Evolutionary conservation across 257 asterid species (phyloP), one percentile per base, ranked within the genome.

Genomic region (Cruciata laevipes): DNA sequence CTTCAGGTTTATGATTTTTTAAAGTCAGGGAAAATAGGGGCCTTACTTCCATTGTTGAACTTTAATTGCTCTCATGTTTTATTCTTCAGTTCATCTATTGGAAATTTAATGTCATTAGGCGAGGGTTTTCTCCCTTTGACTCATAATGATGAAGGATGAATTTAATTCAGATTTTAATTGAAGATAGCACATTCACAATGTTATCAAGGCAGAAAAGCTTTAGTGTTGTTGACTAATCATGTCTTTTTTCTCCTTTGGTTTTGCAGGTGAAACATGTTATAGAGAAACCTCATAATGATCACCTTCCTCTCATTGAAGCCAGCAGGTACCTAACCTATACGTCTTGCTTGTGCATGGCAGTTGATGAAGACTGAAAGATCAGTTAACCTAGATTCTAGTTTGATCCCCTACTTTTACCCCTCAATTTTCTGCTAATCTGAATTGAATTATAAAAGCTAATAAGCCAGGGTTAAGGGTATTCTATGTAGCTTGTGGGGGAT

Each of bases 251-350:
- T 20, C 31, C 74, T 38, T 69, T 71, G 63, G 78, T 63, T 77
- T 78, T 76, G 57, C 88, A 94, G 99, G 99, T 94, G 44, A 73
- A 84, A 74, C 79, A 89, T 73, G 97, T 90, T 69, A 78, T 88
- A 74, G 97, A 94, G 83, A 94, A 90, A 86, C 99, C 97, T 74
- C 79, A 88, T 76, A 94, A 94, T 40, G 97, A 94, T 78, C 95
- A 90, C 81, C 99, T 94, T 70, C 91, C 99, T 4, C 79, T 94
- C 87, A 84, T 94, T 73, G 97, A 94, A 81, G 99, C 99, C 75
- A 90, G 99, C 96, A 90, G 99, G 97, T 93, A 78, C 9, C 57
- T 47, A 51, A 52, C 47, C 55, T 61, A 31, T 69, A 35, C 24
- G 56, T 68, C 14, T 6, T 1, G 42, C 31, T 24, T 33, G 47